Evolutionary conservation across 2,329 filamentous ascomycete genomes (phyloP), one percentile per base, ranked within the genome.

Genomic region (Grosmannia serpens): DNA sequence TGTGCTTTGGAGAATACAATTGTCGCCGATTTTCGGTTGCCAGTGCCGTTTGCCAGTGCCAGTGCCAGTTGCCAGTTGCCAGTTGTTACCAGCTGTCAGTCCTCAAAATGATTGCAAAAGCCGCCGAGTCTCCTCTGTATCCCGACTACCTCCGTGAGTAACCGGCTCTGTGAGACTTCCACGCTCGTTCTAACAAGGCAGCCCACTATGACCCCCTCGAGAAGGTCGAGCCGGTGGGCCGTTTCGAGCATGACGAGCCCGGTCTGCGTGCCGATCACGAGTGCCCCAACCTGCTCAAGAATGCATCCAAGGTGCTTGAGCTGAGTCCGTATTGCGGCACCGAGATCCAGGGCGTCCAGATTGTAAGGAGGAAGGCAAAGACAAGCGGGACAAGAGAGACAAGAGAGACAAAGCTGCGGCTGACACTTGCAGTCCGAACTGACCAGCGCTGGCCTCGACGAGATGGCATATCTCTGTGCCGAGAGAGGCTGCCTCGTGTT

Each of bases 241-340:
- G 55, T 0, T 67, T 66, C 56, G 63, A 64, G n/a, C 64, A 66
- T 29, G 51, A 64, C 27, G 65, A 67, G 52, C 65, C 65, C 29
- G 66, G 66, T 38, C 61, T 62, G 17, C 60, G 63, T 26, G 66
- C 66, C 5, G 66, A 67, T 53, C 62, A 57, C 31, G 49, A 38
- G 3, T 59, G 63, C 26, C 64, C 66, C 8, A 62, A 67, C 44
- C 62, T 67, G 5, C 62, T 67, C 7, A 61, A 59, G 24, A 57
- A 57, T 9, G 64, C 63, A n/a, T 63, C 61, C 22, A 64, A 61
- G 33, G 58, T 64, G 27, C 57, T 59, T 26, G 65, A 69, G 24
- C 59, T 69, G 22, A 66, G 62, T 15, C 66, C 67, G n/a, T 62
- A 65, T 57, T 62, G 62, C 54, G 63, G 67, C 29, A 66, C 65